Percentiles rank a stretch among this genome's conserved stretches.
phyloP scores from a whole-genome alignment of 768 basidiomycete genomes.

The Trametes coccinea region DNA sequence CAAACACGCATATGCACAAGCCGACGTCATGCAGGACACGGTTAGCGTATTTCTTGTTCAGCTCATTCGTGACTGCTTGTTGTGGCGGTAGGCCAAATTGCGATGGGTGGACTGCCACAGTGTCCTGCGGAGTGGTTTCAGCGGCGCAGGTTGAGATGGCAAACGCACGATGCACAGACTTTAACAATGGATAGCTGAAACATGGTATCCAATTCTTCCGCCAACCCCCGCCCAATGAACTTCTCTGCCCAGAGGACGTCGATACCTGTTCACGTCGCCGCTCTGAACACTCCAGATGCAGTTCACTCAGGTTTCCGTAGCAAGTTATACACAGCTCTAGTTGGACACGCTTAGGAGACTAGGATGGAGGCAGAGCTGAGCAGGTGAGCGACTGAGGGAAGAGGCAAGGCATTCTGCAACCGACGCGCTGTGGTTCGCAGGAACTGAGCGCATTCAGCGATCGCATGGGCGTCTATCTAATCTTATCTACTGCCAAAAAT shows the following conservation, averaged over 20 bases:
- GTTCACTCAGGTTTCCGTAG: too few species aligned
- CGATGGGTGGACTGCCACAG: constrained; percentile 83
- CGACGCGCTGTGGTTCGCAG: too few species aligned
- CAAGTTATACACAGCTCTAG: too few species aligned
- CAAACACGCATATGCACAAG: constrained; percentile 87
- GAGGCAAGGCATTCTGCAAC: too few species aligned
- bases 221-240: too few species aligned
- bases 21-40: constrained; percentile 88
- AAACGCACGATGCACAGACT: constrained; percentile 15
- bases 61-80: constrained; percentile 77
- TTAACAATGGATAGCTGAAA: constrained; percentile 40
- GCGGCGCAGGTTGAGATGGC: neutral
- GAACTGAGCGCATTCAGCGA: too few species aligned
- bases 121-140: constrained; percentile 60
- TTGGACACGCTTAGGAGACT: too few species aligned
- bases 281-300: too few species aligned
- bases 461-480: constrained; percentile 12
- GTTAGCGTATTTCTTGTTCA: constrained; percentile 97
- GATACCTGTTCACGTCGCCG: too few species aligned
- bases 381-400: too few species aligned
- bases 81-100: constrained; percentile 79
- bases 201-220: constrained; percentile 24
- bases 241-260: too few species aligned
- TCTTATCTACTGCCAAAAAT: constrained; percentile 26
- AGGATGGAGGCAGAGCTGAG: too few species aligned